Percentiles rank a stretch among this genome's conserved stretches.
Conservation (phyloP, 768 basidiomycete genomes). For the Auriscalpium vulgare region DNA sequence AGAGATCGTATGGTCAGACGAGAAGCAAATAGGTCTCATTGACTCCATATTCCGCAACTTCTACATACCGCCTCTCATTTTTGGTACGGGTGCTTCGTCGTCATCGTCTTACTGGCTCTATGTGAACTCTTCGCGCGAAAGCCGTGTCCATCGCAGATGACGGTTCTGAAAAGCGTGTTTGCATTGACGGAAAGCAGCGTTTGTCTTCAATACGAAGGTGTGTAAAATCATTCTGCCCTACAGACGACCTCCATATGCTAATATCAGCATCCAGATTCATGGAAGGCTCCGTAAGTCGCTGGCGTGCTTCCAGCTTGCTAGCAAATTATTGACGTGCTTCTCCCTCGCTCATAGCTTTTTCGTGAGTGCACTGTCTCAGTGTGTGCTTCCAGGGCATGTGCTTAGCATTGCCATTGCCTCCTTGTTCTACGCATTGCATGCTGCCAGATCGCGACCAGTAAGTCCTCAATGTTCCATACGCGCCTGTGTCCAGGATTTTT, state of each 20-base stretch:
- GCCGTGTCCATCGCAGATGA: slow-evolving; percentile 33
- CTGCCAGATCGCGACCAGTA: slow-evolving; percentile 34
- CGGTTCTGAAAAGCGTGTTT: slow-evolving; percentile 38
- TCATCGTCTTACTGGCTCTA: background rate
- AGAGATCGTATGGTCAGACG: slow-evolving; percentile 61
- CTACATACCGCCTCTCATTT: slow-evolving; percentile 61
- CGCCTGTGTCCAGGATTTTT: too few relatives aligned
- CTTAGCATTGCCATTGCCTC: background rate
- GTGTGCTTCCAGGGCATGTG: slow-evolving; percentile 6
- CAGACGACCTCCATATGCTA: background rate
- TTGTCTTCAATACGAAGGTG: slow-evolving; percentile 59
- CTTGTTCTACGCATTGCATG: too few relatives aligned
- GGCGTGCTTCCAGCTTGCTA: background rate
- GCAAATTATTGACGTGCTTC: background rate
- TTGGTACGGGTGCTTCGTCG: slow-evolving; percentile 34
- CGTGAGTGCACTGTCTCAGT: slow-evolving; percentile 25
- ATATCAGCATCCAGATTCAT: slow-evolving; percentile 35
- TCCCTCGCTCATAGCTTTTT: slow-evolving; percentile 29
- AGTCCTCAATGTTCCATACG: slow-evolving; percentile 4
- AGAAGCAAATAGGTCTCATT: slow-evolving; percentile 52
- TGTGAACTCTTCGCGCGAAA: slow-evolving; percentile 11
- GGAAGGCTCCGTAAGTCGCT: slow-evolving; percentile 42
- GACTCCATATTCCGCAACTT: slow-evolving; percentile 60
- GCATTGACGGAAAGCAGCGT: slow-evolving; percentile 71
- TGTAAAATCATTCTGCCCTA: background rate